Evolutionary conservation across 306 rosid species (phyloP).

Genomic region (Vigna unguiculata): DNA sequence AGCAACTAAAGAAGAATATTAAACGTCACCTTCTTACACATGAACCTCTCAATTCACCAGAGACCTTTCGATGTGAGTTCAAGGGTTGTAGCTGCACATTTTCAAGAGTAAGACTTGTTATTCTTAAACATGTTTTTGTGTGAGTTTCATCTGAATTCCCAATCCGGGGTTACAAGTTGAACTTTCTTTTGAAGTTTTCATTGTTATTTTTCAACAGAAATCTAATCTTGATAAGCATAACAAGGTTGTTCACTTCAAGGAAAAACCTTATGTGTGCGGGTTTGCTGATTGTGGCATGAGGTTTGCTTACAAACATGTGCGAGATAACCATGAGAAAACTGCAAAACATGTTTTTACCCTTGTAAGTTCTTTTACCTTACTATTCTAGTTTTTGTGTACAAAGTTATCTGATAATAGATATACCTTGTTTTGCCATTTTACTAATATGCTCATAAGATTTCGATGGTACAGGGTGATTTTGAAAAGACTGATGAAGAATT

Average conservation of each 20-base stretch:
- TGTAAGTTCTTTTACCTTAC: slow-evolving; percentile 54
- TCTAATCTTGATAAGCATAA: slow-evolving; percentile 77
- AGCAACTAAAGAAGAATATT: slow-evolving; percentile 77
- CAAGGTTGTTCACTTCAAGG: slow-evolving; percentile 70
- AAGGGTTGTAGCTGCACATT: slow-evolving; percentile 61
- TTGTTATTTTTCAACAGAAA: slow-evolving; percentile 50
- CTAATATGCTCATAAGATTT: not conserved
- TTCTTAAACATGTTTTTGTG: not conserved
- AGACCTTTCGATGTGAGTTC: slow-evolving; percentile 53
- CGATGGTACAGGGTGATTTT: slow-evolving; percentile 72
- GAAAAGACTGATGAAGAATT: slow-evolving; percentile 73
- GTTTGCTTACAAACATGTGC: slow-evolving; percentile 83
- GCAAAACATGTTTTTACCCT: slow-evolving; percentile 60
- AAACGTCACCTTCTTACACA: slow-evolving; percentile 70
- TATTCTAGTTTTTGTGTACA: not conserved
- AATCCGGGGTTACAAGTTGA: not conserved
- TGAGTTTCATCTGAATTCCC: not conserved
- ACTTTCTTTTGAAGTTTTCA: not conserved
- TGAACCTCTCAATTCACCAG: slow-evolving; percentile 44
- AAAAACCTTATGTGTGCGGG: slow-evolving; percentile 68
- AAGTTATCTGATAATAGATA: not conserved
- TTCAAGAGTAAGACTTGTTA: slow-evolving; percentile 64
- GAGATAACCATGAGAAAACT: slow-evolving; percentile 79
- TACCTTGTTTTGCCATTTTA: not conserved
- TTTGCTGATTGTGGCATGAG: slow-evolving; percentile 81